phyloP scores from a whole-genome alignment of 2,329 filamentous ascomycete species.

The Sarocladium brachiariae region DNA sequence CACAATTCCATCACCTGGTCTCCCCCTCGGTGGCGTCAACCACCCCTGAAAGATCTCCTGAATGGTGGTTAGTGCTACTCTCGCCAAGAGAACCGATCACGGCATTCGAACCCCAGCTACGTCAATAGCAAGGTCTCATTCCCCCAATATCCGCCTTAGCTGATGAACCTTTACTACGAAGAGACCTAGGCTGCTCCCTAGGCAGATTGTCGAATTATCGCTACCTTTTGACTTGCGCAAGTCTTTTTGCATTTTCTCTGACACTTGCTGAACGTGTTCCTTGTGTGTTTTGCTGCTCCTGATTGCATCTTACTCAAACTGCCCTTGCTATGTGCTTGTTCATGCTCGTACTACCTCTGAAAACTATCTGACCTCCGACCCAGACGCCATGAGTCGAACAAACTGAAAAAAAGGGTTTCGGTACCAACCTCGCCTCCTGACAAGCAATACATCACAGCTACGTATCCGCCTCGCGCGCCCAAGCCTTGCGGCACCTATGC shows the following conservation, averaged over 20 bases:
- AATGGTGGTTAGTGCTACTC: neutral
- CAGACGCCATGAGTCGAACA: conserved; percentile 4
- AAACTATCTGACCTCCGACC: neutral
- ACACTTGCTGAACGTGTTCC: too few species aligned
- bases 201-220: neutral
- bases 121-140: neutral
- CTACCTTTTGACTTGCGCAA: neutral
- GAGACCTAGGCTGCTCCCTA: neutral
- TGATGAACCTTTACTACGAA: conserved; percentile 2
- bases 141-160: neutral
- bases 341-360: neutral
- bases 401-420: conserved; percentile 1
- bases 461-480: neutral
- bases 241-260: too few species aligned
- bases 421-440: neutral
- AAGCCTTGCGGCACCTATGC: conserved; percentile 2
- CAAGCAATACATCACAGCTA: conserved; percentile 3
- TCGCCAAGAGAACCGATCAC: neutral
- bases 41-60: conserved; percentile 4
- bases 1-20: conserved; percentile 2
- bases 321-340: neutral
- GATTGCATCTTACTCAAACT: neutral
- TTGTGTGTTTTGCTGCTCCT: neutral
- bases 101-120: neutral
- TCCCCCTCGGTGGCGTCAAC: conserved; percentile 1